Base-by-base conservation (phyloP, 2,329 filamentous ascomycete genomes). In the Curvularia spicifera region DNA sequence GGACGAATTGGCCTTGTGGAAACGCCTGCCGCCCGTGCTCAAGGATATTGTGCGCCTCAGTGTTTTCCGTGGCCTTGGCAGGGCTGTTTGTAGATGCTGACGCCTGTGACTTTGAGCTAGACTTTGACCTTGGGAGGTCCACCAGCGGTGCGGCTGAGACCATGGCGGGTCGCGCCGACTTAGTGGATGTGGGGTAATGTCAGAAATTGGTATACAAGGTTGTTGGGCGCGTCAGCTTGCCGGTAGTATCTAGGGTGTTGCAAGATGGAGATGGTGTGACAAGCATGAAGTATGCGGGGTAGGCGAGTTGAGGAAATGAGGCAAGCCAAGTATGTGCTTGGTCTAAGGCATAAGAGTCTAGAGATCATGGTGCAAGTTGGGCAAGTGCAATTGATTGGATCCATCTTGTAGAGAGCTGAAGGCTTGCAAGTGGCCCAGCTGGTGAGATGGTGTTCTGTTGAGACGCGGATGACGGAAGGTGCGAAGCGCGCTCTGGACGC, bases 121-220 rank as follows among this genome's bases (percentile, higher is more conserved):
- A 60, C 47, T 68, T 74, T 26, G 74, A 76, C 62, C 66, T 75
- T 33, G 74, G 74, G 31, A 76, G 57, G 49, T 39, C 66, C 65
- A 61, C 59, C 43, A 69, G 61, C 51, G 66, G 59, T 63, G 72
- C 66, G 67, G 68, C 68, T 71, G 71, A 67, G 53, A 69, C 61
- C 69, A 75, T 74, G n/a, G 49, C 60, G 63, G 44, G 37, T 56
- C 51, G 56, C 54, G 39, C 53, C 53, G 52, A 39, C 45, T 42
- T 33, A 39, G 46, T 35, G 22, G 43, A n/a, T 50, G 60, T 54
- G 59, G 63, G 63, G 62, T 60, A 56, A 45, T 42, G 15, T 12
- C 29, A 40, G 42, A 26, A 55, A 33, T 40, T n/a, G 35, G 47
- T 40, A 24, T 50, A 40, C 35, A 26, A 7, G 35, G 33, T 24